Evolutionary conservation across 2,329 filamentous ascomycete species (phyloP).

Genomic region (Epichloe glyceriae): DNA sequence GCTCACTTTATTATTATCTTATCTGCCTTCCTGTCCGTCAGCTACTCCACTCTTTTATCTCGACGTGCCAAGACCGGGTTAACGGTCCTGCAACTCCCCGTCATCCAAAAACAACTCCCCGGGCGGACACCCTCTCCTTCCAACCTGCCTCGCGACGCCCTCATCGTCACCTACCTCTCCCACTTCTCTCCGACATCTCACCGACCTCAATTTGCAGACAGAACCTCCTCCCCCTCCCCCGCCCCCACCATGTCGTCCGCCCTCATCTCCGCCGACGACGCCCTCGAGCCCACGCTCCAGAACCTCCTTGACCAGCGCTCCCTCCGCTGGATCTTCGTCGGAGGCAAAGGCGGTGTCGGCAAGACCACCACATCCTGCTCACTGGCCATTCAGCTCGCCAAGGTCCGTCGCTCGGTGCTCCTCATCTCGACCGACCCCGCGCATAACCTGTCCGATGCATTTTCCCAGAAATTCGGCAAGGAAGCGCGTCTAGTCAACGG

Average conservation of each 20-base stretch:
- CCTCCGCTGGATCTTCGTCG: conserved; percentile 97
- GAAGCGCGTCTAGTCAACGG: conserved; percentile 87
- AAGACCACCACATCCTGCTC: conserved; percentile 99
- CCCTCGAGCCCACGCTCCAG: conserved; percentile 85
- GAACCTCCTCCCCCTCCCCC: background rate
- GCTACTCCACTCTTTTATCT: no score
- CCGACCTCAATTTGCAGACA: background rate
- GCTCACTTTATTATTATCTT: no score
- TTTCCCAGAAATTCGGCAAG: conserved; percentile 98
- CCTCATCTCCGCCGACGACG: conserved; percentile 43
- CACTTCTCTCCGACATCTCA: no score
- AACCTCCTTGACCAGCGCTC: conserved; percentile 90
- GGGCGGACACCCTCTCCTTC: background rate
- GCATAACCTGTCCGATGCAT: conserved; percentile 95
- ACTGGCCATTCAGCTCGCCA: conserved; percentile 92
- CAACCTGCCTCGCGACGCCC: background rate
- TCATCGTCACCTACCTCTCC: background rate
- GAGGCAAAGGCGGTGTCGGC: conserved; percentile 94
- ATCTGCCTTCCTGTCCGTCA: no score
- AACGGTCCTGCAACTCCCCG: no score
- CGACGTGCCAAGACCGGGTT: no score
- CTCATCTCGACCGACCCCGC: conserved; percentile 97
- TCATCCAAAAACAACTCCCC: background rate
- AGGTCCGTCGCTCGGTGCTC: conserved; percentile 85
- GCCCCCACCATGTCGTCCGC: conserved; percentile 26